Base-by-base conservation (phyloP, 345 rosid genomes). In the Brassica nigra region DNA sequence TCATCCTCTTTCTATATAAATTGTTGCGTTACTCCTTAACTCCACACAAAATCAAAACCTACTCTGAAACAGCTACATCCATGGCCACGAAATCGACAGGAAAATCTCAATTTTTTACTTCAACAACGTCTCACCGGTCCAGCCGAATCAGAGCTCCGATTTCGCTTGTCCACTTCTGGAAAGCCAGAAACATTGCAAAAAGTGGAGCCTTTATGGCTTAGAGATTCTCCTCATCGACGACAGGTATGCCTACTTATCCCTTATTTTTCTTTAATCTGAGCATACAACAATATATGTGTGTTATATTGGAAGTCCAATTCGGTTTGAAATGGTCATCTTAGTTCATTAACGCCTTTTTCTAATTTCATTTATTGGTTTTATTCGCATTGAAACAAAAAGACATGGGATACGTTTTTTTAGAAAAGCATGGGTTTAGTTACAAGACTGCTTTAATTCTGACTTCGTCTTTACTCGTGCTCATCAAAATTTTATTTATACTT, bases 371-470 rank as follows among this genome's bases (percentile, higher is more conserved):
- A 2, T 62, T 30, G 66, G 20, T 65, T 65, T 58, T 71, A 8
- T 15, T 69, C 52, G 33, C 10, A 20, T 28, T 62, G 44, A 74
- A 76, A 66, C 34, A 80, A 42, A 66, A 66, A 49, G 31, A 65
- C 62, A 69, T 66, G 47, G 18, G 31, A 55, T 12, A 47, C 33
- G 20, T 52, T 65, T 63, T 61, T 66, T 87, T 81, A 90, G 93
- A 82, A 87, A 89, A 76, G 86, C 86, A 59, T 81, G 86, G 76
- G 82, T 83, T 80, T 86, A 86, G 80, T 85, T 86, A 55, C 87
- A 87, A 75, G 88, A 86, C 63, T 89, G 87, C 70, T 81, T 81
- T 49, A 88, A 85, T 61, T 91, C 93, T 68, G 89, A 83, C 44
- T 66, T 75, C 68, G 85, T 83, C 76, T 89, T 86, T 72, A 76